These are phyloP conservation scores for Monosporascus sp. DNA, from an alignment of 2,329 filamentous ascomycete genomes.

Conservation along the genomic window DNA sequence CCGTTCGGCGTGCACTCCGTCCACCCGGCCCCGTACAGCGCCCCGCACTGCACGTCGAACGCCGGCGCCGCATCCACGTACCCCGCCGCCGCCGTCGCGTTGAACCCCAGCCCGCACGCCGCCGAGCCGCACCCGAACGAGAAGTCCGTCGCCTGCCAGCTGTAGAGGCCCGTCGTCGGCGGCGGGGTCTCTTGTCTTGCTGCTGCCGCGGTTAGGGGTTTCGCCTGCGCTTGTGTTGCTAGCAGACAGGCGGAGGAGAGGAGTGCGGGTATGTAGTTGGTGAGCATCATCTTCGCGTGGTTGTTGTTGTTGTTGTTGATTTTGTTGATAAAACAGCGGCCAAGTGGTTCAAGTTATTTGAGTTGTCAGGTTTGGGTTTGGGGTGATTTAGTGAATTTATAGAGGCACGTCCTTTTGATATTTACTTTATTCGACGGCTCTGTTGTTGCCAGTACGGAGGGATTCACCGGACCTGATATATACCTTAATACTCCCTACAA, in stretches of 20 bases:
- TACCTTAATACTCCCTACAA: too few relatives aligned
- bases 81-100: neutral
- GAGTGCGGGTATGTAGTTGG: neutral
- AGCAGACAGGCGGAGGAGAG: neutral
- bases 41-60: conserved; percentile 1
- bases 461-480: too few relatives aligned
- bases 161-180: neutral
- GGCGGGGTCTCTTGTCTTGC: neutral
- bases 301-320: neutral
- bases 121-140: neutral
- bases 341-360: too few relatives aligned
- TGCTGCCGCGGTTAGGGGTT: neutral
- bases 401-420: too few relatives aligned
- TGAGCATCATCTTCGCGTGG: neutral
- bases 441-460: too few relatives aligned
- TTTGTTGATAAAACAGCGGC: neutral
- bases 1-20: neutral
- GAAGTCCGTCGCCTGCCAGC: neutral
- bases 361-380: too few relatives aligned
- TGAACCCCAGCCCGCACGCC: neutral
- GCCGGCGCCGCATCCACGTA: neutral
- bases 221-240: neutral
- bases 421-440: too few relatives aligned
- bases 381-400: too few relatives aligned
- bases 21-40: neutral